Conservation (phyloP, 305 asterid species). For the Fraxinus xanthoxyloides region DNA sequence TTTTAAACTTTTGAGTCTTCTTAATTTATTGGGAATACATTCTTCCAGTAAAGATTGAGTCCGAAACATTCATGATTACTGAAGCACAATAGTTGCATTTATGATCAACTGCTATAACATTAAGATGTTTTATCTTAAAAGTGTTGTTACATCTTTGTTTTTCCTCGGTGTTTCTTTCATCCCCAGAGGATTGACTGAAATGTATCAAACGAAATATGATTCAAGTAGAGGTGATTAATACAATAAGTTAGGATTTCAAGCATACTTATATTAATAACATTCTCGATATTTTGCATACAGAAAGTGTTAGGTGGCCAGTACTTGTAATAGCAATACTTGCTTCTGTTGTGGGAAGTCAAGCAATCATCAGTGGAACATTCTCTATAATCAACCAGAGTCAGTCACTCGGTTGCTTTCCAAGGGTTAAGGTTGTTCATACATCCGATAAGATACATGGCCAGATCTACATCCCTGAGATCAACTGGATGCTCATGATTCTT, state of each 20-base stretch:
- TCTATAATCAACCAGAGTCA: slow-evolving; percentile 95
- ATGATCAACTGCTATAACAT: not conserved
- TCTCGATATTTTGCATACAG: slow-evolving; percentile 34
- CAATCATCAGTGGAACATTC: slow-evolving; percentile 94
- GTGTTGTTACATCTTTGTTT: not conserved
- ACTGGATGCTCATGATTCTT: slow-evolving; percentile 93
- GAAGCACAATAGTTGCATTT: not conserved
- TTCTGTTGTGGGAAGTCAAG: slow-evolving; percentile 96
- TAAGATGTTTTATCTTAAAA: not conserved
- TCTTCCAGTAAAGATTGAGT: not conserved
- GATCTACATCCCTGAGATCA: slow-evolving; percentile 95
- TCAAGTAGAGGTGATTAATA: not conserved
- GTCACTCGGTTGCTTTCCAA: slow-evolving; percentile 92
- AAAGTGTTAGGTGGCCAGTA: slow-evolving; percentile 83
- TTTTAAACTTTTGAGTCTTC: not conserved
- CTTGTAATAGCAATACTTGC: slow-evolving; percentile 87
- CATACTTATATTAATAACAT: not conserved
- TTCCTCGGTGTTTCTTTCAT: not conserved
- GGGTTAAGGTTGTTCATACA: slow-evolving; percentile 93
- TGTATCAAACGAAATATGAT: not conserved
- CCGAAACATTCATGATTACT: not conserved
- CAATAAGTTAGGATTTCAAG: not conserved
- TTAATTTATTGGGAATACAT: not conserved
- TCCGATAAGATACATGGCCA: slow-evolving; percentile 85
- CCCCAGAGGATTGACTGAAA: not conserved